These are phyloP conservation scores for Aspergillus felis DNA, from an alignment of 2,329 filamentous ascomycete species.

Conservation along the genomic window DNA sequence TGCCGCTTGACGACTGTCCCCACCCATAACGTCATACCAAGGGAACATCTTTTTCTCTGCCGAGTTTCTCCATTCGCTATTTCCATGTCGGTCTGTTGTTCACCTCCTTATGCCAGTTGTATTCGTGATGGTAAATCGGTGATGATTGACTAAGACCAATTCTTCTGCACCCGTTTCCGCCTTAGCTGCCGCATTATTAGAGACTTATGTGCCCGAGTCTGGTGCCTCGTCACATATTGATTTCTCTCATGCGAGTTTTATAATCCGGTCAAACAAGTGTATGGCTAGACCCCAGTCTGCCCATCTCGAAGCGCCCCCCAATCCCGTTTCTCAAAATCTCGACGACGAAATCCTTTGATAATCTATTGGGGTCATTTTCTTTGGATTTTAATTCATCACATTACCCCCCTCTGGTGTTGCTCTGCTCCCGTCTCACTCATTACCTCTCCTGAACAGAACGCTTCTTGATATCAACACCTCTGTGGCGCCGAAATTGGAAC, in stretches of 20 bases:
- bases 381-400: not conserved
- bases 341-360: not conserved
- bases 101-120: conserved; percentile 9
- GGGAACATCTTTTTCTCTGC: conserved; percentile 26
- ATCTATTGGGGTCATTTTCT: not conserved
- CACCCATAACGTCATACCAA: conserved; percentile 26
- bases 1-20: conserved; percentile 10
- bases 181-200: not conserved
- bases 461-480: not conserved
- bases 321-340: not conserved
- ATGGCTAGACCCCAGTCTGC: not conserved
- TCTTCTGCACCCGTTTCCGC: conserved; percentile 12
- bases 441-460: not conserved
- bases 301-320: not conserved
- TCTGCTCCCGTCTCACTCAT: not conserved
- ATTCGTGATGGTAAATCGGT: conserved; percentile 17
- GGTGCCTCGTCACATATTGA: not conserved
- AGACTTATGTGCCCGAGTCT: not conserved
- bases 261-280: not conserved
- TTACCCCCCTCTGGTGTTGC: not conserved
- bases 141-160: conserved; percentile 15
- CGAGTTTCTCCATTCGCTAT: conserved; percentile 17
- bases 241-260: not conserved
- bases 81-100: conserved; percentile 11
- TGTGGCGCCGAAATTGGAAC: not conserved